Percentiles rank a stretch among this genome's conserved stretches.
These are phyloP conservation scores for Tetracladium setigerum DNA, from an alignment of 495 filamentous ascomycete genomes.

Conservation along the genomic window DNA sequence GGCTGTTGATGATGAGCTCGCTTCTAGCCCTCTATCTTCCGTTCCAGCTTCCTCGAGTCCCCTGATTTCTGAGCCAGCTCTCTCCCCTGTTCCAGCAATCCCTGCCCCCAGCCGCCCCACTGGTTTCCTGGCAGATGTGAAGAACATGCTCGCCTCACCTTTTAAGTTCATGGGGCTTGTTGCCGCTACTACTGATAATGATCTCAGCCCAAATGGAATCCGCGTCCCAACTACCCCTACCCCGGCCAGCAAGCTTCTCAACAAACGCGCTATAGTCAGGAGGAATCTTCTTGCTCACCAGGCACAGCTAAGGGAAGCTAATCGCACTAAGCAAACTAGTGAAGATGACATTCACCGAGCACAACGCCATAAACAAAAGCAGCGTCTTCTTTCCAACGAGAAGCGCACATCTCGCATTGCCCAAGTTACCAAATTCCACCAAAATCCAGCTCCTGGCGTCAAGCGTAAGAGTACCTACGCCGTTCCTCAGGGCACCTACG, in stretches of 20 bases:
- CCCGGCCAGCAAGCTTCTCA: not conserved
- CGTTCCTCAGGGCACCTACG: not conserved
- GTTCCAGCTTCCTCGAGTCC: too few relatives aligned
- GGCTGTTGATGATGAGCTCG: too few relatives aligned
- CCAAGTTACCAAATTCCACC: not conserved
- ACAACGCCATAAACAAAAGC: too few relatives aligned
- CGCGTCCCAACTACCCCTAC: not conserved
- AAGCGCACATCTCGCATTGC: too few relatives aligned
- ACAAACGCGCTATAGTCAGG: not conserved
- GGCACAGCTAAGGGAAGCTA: not conserved
- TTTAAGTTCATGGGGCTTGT: not conserved
- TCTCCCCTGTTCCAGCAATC: not conserved
- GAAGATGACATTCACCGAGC: not conserved
- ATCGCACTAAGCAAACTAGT: not conserved
- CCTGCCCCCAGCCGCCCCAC: slow-evolving; percentile 1
- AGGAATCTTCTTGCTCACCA: not conserved
- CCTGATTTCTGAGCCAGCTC: too few relatives aligned
- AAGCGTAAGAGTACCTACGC: slow-evolving; percentile 6
- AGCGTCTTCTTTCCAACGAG: too few relatives aligned
- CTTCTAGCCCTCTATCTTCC: too few relatives aligned
- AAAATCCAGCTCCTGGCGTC: not conserved
- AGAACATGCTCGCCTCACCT: not conserved
- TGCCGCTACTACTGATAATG: not conserved
- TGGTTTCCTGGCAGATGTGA: not conserved
- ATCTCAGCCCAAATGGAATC: not conserved